Base-by-base conservation (phyloP, 371 early-diverging fungal species). In the Parasitella parasitica region DNA sequence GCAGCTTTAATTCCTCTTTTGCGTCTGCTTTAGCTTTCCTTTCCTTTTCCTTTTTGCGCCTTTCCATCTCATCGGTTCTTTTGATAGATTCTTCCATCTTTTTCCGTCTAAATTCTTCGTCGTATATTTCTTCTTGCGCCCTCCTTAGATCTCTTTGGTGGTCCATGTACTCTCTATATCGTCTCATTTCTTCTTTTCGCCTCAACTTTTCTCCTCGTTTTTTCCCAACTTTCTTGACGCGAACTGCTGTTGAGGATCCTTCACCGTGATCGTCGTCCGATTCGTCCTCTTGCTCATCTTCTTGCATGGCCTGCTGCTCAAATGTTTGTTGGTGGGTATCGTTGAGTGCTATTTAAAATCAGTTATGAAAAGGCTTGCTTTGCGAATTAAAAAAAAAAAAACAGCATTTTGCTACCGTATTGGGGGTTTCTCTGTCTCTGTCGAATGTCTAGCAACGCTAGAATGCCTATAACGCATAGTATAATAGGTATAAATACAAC, bases 101-200 rank as follows among this genome's bases (percentile, higher is more conserved):
- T 26, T 54, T 65, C 8, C 66, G 69, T 62, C 60, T 38, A 58
- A 69, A 76, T 32, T 69, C 66, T 26, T 74, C 75, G 48, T 74
- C 80, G 11, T 63, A 35, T 2, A 65, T 55, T 26, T 79, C 70
- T 3, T 76, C 77, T 54, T 76, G 73, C 3, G 67, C 70, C 60
- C 66, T 57, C 37, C 77, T 61, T 20, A 67, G 13, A 18, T 76
- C 71, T 1, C 66, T 61, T 54, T 76, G 80, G 13, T 75, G 76
- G 16, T 72, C 69, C 69, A 79, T 63, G 37, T 76, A 76, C 73
- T 82, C 83, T 32, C 72, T 71, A 54, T 84, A 84, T 22, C 78
- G 81, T 46, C 85, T 71, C 80, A 76, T 81, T 32, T 81, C 78
- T 54, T 84, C 83, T 53, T 82, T 84, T 59, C 81, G 67, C 24